These are phyloP conservation scores for Lactarius hengduanensis DNA, from an alignment of 768 basidiomycete species.

Conservation along the genomic window DNA sequence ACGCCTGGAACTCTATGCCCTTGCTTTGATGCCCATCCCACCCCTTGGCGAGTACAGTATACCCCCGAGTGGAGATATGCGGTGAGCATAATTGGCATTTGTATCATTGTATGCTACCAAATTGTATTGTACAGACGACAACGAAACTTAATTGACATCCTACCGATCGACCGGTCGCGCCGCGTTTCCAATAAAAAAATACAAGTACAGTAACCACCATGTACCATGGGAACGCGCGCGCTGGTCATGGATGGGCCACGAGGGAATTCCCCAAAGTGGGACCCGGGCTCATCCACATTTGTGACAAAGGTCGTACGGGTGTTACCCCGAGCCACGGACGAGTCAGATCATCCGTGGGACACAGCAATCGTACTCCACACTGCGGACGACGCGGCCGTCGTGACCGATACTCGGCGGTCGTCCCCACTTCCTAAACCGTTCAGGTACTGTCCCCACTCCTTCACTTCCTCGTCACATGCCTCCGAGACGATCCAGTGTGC, in stretches of 20 bases:
- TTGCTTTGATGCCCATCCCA: background rate
- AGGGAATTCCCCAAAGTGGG: background rate
- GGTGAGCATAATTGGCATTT: background rate
- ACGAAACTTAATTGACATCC: background rate
- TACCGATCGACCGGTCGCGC: background rate
- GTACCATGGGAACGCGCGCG: background rate
- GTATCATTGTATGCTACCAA: too few relatives aligned
- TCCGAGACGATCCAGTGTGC: slow-evolving; percentile 11
- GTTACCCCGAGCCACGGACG: too few relatives aligned
- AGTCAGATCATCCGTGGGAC: background rate
- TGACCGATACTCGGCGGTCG: background rate
- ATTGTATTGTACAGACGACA: background rate
- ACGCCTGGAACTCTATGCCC: background rate
- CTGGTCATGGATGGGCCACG: background rate
- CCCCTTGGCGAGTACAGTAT: background rate
- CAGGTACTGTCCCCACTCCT: slow-evolving; percentile 20
- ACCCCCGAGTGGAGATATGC: background rate
- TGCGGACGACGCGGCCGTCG: slow-evolving; percentile 7
- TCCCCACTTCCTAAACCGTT: background rate
- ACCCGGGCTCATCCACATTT: background rate
- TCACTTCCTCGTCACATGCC: slow-evolving; percentile 16
- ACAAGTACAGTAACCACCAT: background rate
- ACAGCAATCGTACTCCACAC: background rate
- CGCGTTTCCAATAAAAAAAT: background rate
- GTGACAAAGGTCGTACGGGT: background rate